phyloP scores from a whole-genome alignment of 1,284 basidiomycete species.

The Sporisorium scitamineum region DNA sequence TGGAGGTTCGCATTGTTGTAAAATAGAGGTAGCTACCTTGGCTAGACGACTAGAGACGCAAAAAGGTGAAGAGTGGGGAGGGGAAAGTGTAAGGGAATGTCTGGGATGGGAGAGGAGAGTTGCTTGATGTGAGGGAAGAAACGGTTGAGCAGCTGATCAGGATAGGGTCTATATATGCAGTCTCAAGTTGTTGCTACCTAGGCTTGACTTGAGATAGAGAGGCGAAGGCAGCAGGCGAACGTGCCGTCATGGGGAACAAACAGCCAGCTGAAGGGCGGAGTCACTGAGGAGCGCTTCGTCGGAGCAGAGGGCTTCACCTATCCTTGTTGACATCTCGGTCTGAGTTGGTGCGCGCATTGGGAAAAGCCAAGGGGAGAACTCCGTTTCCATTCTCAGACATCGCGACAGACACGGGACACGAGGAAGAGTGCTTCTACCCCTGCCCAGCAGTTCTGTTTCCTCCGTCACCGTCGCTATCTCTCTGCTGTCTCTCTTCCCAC shows the following conservation, averaged over 20 bases:
- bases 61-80: slow-evolving; percentile 10
- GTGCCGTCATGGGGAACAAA: not conserved
- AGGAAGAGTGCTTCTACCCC: not conserved
- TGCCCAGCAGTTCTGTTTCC: not conserved
- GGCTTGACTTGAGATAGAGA: not conserved
- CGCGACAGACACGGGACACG: not conserved
- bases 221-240: not conserved
- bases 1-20: slow-evolving; percentile 36
- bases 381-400: not conserved
- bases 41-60: slow-evolving; percentile 26
- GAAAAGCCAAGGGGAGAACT: not conserved
- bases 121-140: slow-evolving; percentile 21
- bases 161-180: slow-evolving; percentile 16
- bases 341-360: not conserved
- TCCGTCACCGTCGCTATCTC: not conserved
- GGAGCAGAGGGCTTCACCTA: not conserved
- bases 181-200: not conserved
- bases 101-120: slow-evolving; percentile 31
- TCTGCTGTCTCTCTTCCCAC: not conserved
- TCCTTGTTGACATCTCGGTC: not conserved
- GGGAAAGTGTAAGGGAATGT: slow-evolving; percentile 1
- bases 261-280: not conserved
- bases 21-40: slow-evolving; percentile 44
- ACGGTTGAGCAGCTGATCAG: slow-evolving; percentile 2
- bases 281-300: slow-evolving; percentile 1